These are phyloP conservation scores for Sphaerulina populicola DNA, from an alignment of 2,329 filamentous ascomycete genomes.

Conservation along the genomic window DNA sequence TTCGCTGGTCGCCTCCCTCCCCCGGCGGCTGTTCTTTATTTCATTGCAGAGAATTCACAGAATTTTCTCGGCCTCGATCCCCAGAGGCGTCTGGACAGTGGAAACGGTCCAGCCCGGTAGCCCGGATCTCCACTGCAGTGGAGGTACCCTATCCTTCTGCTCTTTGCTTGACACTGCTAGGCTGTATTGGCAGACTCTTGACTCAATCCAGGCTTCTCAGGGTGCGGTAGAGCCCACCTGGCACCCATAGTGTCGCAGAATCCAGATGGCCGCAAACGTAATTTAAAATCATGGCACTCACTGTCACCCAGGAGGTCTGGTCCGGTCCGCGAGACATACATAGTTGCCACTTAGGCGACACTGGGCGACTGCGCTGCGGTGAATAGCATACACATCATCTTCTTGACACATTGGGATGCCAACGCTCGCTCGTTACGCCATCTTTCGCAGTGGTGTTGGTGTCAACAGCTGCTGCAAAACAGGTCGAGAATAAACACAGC, in stretches of 20 bases:
- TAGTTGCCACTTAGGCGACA: neutral
- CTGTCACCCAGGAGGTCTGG: too few species aligned
- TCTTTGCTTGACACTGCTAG: neutral
- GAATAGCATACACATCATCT: neutral
- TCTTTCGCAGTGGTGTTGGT: too few species aligned
- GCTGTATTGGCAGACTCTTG: neutral
- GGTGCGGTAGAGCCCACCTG: neutral
- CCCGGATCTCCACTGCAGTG: neutral
- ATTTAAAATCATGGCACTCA: neutral
- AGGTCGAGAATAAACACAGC: neutral
- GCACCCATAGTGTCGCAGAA: neutral
- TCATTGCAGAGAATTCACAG: neutral
- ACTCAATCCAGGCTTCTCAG: too few species aligned
- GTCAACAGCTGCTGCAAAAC: neutral
- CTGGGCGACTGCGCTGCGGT: neutral
- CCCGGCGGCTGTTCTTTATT: neutral
- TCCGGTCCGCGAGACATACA: neutral
- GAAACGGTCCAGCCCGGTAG: neutral
- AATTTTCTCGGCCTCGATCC: too few species aligned
- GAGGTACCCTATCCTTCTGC: neutral
- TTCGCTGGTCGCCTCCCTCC: conserved; percentile 1
- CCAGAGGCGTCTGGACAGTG: conserved; percentile 1
- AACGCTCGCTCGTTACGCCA: too few species aligned
- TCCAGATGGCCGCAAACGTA: neutral
- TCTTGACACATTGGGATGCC: neutral